Evolutionary conservation across 345 rosid species (phyloP), one percentile per base, ranked within the genome.

Genomic region (Citrus reticulata): DNA sequence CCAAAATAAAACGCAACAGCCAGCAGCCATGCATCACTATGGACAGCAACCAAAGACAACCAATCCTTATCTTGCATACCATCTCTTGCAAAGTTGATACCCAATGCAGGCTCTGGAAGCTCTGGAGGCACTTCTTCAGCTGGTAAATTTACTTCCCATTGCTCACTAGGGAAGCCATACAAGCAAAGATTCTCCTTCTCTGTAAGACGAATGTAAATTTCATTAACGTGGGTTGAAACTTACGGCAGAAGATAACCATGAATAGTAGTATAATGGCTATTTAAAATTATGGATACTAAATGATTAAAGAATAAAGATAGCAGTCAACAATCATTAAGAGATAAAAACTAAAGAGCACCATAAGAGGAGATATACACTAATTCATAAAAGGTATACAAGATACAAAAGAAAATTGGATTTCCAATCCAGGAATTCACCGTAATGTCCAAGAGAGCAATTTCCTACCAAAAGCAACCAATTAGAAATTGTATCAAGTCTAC

Each of bases 81-180:
- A 80, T 93, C 97, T 82, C 98, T 88, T 51, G 98, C 98, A 80
- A 95, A 95, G 87, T 95, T 95, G 83, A 95, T 95, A 59, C 98
- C 98, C 65, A 93, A 81, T 40, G 93, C 98, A 57, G 98, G 98
- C 83, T 95, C 98, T 1, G 98, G 98, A 62, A 95, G 93, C 82
- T 95, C 97, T 0, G 98, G 94, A 40, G 98, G 98, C 80, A 95
- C 98, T 83, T 95, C 97, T 85, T 94, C 98, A 58, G 95, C 98
- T 63, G 98, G 98, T 70, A 93, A 88, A 81, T 86, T 90, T 78
- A 95, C 98, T 79, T 95, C 97, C 98, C 98, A 95, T 66, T 88
- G 87, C 87, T 90, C 98, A 70, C 83, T 88, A 5, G 98, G 98
- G 65, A 85, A 88, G 32, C 97, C 98, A 80, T 91, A 95, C 60